Conservation (phyloP, 2,329 filamentous ascomycete species). For the Acarospora socialis region DNA sequence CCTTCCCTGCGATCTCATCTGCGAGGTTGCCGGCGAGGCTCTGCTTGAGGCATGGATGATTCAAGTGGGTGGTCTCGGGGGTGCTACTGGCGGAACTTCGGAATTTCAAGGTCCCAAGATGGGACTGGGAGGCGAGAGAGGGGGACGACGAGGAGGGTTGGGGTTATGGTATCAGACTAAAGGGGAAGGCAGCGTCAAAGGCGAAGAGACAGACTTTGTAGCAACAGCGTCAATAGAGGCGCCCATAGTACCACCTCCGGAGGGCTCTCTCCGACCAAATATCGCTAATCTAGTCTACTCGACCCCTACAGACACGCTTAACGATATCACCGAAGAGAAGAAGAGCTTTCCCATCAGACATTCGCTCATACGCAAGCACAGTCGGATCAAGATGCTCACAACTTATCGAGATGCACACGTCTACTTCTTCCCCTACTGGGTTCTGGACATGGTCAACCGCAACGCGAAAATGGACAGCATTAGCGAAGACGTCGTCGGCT, state of each 20-base stretch:
- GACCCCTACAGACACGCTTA: slow-evolving; percentile 77
- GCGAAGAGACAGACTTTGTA: slow-evolving; percentile 86
- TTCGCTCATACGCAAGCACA: slow-evolving; percentile 58
- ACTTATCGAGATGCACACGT: slow-evolving; percentile 84
- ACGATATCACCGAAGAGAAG: slow-evolving; percentile 64
- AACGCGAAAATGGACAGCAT: slow-evolving; percentile 79
- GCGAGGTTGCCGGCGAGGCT: slow-evolving; percentile 69
- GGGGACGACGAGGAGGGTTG: slow-evolving; percentile 59
- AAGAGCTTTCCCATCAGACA: slow-evolving; percentile 62
- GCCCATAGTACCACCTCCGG: slow-evolving; percentile 42
- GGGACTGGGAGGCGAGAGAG: slow-evolving; percentile 39
- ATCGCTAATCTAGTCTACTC: slow-evolving; percentile 72
- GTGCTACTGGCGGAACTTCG: slow-evolving; percentile 38
- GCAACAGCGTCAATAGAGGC: slow-evolving; percentile 46
- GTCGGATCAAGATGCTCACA: slow-evolving; percentile 64
- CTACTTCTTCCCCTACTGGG: slow-evolving; percentile 87
- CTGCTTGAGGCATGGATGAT: slow-evolving; percentile 89
- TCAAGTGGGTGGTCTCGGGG: slow-evolving; percentile 53
- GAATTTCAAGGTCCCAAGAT: slow-evolving; percentile 28
- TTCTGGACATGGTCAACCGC: slow-evolving; percentile 64
- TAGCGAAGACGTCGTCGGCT: slow-evolving; percentile 17
- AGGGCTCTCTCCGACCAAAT: slow-evolving; percentile 50
- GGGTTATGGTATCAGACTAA: slow-evolving; percentile 88
- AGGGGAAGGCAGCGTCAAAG: slow-evolving; percentile 61
- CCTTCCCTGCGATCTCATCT: slow-evolving; percentile 85